Evolutionary conservation across 306 rosid genomes (phyloP).

Genomic region (Cyamopsis tetragonoloba): DNA sequence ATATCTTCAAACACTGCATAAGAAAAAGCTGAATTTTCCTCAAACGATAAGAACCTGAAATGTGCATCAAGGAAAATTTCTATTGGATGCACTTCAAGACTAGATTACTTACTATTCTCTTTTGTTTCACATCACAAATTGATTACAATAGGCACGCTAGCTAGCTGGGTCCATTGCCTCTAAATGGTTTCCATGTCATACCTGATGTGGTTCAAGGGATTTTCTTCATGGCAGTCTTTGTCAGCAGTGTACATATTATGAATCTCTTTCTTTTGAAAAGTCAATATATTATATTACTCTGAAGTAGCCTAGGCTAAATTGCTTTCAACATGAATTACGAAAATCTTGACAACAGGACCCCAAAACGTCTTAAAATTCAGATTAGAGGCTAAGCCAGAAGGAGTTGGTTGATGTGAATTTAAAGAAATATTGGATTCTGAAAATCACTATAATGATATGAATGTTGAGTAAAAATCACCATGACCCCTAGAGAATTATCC

Average conservation of each 20-base stretch:
- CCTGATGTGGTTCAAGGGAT: conserved; percentile 30
- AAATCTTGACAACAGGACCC: background rate
- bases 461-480: too few relatives aligned
- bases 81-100: background rate
- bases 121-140: background rate
- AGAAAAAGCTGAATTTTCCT: background rate
- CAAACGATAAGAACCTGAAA: background rate
- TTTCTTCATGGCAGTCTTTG: conserved; percentile 31
- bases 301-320: background rate
- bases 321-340: background rate
- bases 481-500: too few relatives aligned
- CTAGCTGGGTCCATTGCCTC: background rate
- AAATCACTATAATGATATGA: conserved; percentile 4
- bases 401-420: background rate
- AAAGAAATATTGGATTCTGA: background rate
- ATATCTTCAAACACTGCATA: background rate
- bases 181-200: conserved; percentile 55
- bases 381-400: background rate
- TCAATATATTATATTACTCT: too few relatives aligned
- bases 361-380: background rate
- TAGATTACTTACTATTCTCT: background rate
- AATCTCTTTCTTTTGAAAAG: too few relatives aligned
- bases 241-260: conserved; percentile 24
- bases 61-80: background rate
- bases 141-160: conserved; percentile 23